phyloP scores from a whole-genome alignment of 805 yeast species.

The Candida taoyuanica region DNA sequence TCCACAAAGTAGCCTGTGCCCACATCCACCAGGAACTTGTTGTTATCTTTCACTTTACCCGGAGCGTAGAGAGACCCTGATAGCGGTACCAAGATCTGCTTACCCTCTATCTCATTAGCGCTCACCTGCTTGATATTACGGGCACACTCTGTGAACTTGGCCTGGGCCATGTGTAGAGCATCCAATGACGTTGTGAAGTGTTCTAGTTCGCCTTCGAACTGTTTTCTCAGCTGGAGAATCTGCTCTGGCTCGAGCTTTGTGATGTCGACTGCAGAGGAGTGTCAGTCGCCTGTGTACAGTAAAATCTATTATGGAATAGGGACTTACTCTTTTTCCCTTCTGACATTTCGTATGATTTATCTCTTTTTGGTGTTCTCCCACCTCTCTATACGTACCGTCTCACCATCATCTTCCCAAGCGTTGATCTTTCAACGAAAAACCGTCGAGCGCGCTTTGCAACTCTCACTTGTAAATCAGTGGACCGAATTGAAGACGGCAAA shows the following conservation, averaged over 20 bases:
- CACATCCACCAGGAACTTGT: slow-evolving; percentile 81
- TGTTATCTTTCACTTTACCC: slow-evolving; percentile 62
- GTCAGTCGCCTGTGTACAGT: not conserved
- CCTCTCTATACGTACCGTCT: too few species aligned
- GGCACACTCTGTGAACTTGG: slow-evolving; percentile 77
- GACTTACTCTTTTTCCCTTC: slow-evolving; percentile 12
- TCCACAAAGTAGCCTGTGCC: slow-evolving; percentile 96
- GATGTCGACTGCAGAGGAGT: slow-evolving; percentile 48
- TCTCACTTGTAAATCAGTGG: too few species aligned
- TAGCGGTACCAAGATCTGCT: slow-evolving; percentile 74
- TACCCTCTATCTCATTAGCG: slow-evolving; percentile 35
- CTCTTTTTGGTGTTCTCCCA: not conserved
- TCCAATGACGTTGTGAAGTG: slow-evolving; percentile 80
- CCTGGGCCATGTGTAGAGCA: slow-evolving; percentile 78
- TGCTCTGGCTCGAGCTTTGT: slow-evolving; percentile 77
- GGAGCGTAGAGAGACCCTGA: slow-evolving; percentile 88
- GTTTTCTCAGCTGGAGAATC: slow-evolving; percentile 74
- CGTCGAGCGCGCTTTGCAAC: too few species aligned
- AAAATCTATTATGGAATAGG: too few species aligned
- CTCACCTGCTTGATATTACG: slow-evolving; percentile 58
- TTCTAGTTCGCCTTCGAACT: slow-evolving; percentile 78
- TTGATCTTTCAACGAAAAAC: too few species aligned
- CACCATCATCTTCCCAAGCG: too few species aligned
- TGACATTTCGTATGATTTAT: slow-evolving; percentile 7
- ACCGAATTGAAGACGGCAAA: too few species aligned